Evolutionary conservation across 2,329 filamentous ascomycete species (phyloP), one percentile per base, ranked within the genome.

Genomic region (Fusarium bactridioides): DNA sequence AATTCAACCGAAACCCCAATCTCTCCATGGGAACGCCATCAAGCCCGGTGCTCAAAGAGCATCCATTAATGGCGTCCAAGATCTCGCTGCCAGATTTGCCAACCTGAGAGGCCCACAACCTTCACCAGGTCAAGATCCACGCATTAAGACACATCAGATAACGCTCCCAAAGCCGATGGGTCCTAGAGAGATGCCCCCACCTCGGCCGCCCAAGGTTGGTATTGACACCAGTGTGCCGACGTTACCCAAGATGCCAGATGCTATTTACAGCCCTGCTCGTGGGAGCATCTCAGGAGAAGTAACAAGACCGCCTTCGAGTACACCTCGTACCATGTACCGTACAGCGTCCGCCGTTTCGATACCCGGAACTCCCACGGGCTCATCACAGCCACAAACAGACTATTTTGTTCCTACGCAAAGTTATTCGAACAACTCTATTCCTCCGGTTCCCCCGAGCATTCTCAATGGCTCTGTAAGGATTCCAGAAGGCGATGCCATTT

Each of bases 191-290:
- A 89, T 90, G 86, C 86, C 86, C 10, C 79, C 81, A 31, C 73
- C 80, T 23, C 84, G 84, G 47, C 82, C 83, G 37, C 82, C 84
- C 3, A 84, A 84, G 56, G 78, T 88, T 15, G 83, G 85, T 6
- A 74, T 90, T 2, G 83, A 88, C 51, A 88, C 84, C 31, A 79
- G 86, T n/a, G 79, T 88, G 12, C 85, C 88, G 16, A 85, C 84
- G 21, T 83, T 94, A 77, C 92, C 92, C 16, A 92, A 92, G 78
- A 82, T 91, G 50, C 93, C 93, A 3, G 91, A 91, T 76, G 91
- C 93, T 12, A 93, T 93, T 8, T 95, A 94, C 77, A 94, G 90
- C 75, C 93, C 93, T n/a, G 91, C 91, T 3, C 87, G 92, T 38
- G 93, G 93, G 33, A 92, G 90, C 62, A 85, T 91, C 9, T 90